Evolutionary conservation across 768 basidiomycete species (phyloP).

Genomic region (Infundibulicybe gibba): DNA sequence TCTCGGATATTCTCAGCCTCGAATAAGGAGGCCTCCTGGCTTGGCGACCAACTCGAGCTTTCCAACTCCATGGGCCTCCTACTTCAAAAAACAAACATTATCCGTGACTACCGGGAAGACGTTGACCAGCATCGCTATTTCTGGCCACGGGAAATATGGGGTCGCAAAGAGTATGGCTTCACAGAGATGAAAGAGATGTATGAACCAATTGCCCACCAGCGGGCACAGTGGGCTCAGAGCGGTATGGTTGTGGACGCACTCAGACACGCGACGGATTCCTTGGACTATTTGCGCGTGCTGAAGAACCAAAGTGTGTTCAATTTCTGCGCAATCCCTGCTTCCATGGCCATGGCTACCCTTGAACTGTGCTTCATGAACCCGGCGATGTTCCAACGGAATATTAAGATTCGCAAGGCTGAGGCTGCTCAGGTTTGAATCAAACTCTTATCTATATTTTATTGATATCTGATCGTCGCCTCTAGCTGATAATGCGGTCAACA

Average conservation of each 20-base stretch:
- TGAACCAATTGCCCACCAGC: conserved; percentile 49
- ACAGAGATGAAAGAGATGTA: conserved; percentile 67
- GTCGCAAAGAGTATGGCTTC: conserved; percentile 59
- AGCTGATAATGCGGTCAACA: conserved; percentile 91
- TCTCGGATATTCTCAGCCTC: conserved; percentile 86
- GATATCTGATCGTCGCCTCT: too few species aligned
- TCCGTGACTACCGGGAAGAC: conserved; percentile 93
- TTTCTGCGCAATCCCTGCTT: conserved; percentile 91
- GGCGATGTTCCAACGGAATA: conserved; percentile 77
- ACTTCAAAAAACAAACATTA: conserved; percentile 98
- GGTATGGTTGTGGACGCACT: conserved; percentile 90
- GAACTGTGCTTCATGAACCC: conserved; percentile 93
- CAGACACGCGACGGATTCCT: conserved; percentile 75
- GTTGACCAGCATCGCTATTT: conserved; percentile 80
- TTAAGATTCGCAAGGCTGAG: conserved; percentile 93
- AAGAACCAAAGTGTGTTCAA: conserved; percentile 93
- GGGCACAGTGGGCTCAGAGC: conserved; percentile 78
- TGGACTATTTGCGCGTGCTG: conserved; percentile 87
- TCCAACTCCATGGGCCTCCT: conserved; percentile 94
- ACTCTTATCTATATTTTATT: neutral
- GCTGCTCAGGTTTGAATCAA: conserved; percentile 54
- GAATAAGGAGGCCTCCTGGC: conserved; percentile 70
- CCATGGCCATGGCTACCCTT: conserved; percentile 95
- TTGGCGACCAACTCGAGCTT: conserved; percentile 80
- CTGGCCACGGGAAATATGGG: conserved; percentile 96